Conservation (phyloP, 1,284 basidiomycete genomes). For the Rhizoctonia solani region DNA sequence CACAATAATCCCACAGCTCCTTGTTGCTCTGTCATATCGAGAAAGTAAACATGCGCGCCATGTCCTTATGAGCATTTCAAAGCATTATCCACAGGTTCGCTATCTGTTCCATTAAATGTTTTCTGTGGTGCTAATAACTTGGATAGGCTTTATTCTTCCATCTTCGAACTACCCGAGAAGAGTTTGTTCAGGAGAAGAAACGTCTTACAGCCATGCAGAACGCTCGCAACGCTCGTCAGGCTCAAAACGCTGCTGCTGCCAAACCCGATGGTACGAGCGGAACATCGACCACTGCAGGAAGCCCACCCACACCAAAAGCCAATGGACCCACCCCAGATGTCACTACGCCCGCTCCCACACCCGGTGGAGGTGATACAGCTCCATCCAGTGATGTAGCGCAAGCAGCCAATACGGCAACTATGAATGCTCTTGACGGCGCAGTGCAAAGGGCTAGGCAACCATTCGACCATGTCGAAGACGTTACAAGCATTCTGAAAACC, state of each 20-base stretch:
- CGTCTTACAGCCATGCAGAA: conserved; percentile 37
- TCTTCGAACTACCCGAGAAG: conserved; percentile 89
- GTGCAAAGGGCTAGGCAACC: conserved; percentile 62
- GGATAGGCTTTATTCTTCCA: conserved; percentile 92
- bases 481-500: conserved; percentile 93
- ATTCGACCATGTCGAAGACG: conserved; percentile 93
- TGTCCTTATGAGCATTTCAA: conserved; percentile 88
- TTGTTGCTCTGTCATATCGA: conserved; percentile 85
- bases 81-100: conserved; percentile 88
- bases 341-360: conserved; percentile 37
- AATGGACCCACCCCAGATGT: conserved; percentile 37
- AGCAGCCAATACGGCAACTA: not conserved
- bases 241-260: conserved; percentile 32
- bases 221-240: conserved; percentile 42
- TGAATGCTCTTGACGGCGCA: conserved; percentile 33
- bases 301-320: conserved; percentile 31
- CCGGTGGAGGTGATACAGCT: not conserved
- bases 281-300: conserved; percentile 32
- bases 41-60: conserved; percentile 93
- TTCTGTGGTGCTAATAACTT: conserved; percentile 5
- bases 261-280: conserved; percentile 41
- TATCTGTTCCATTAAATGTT: not conserved
- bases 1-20: conserved; percentile 94
- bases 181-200: conserved; percentile 55
- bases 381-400: not conserved